Percentiles rank a stretch among this genome's conserved stretches.
Conservation (phyloP, 495 filamentous ascomycete species). For the Parmelia sp. region DNA sequence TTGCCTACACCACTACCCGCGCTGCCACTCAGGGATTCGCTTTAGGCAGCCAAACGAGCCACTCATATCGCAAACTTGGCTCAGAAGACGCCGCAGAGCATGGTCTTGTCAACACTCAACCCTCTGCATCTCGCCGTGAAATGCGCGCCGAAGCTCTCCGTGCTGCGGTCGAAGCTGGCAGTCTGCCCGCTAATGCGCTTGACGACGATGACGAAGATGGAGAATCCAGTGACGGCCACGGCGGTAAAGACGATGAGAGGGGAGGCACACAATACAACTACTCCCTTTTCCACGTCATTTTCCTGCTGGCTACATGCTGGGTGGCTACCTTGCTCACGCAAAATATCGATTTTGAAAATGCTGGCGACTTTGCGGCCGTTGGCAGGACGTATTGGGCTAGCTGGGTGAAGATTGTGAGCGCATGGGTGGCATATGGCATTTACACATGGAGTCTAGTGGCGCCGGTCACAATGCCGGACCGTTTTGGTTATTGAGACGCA, state of each 20-base stretch:
- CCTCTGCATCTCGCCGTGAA: slow-evolving; percentile 61
- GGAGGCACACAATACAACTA: slow-evolving; percentile 92
- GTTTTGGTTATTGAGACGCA: slow-evolving; percentile 56
- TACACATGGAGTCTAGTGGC: slow-evolving; percentile 91
- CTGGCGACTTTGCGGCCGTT: slow-evolving; percentile 76
- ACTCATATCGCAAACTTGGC: slow-evolving; percentile 52
- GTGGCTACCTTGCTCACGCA: slow-evolving; percentile 88
- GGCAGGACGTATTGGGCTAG: slow-evolving; percentile 95
- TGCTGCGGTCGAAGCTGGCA: slow-evolving; percentile 83
- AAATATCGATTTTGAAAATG: slow-evolving; percentile 61
- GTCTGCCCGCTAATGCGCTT: slow-evolving; percentile 83
- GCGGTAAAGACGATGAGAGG: slow-evolving; percentile 79
- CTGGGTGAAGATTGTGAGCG: slow-evolving; percentile 98
- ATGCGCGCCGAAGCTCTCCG: slow-evolving; percentile 91
- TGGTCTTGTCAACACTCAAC: slow-evolving; percentile 84
- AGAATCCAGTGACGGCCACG: slow-evolving; percentile 48
- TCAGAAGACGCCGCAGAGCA: slow-evolving; percentile 70
- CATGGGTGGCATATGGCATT: slow-evolving; percentile 93
- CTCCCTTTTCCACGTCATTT: slow-evolving; percentile 93
- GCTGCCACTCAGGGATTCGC: slow-evolving; percentile 93
- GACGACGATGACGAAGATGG: slow-evolving; percentile 72
- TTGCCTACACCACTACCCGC: slow-evolving; percentile 94
- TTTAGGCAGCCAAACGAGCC: slow-evolving; percentile 59
- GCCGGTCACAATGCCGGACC: slow-evolving; percentile 76
- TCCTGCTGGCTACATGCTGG: slow-evolving; percentile 93